Evolutionary conservation across 225 moss, liverwort and hornwort genomes (phyloP).

Genomic region (Marchantia polymorpha): DNA sequence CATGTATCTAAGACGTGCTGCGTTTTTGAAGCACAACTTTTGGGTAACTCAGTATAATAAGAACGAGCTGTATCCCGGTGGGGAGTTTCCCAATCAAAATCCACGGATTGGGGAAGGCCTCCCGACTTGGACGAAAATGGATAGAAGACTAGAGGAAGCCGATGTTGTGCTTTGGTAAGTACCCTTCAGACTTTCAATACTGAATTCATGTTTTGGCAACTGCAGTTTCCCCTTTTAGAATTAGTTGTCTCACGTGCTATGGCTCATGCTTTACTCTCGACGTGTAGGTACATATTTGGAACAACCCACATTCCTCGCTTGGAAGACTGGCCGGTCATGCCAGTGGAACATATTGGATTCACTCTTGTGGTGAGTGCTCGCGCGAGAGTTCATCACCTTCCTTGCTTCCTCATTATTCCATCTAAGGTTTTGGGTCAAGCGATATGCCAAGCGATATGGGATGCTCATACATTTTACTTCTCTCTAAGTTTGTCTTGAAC

Average conservation of each 20-base stretch:
- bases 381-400: not conserved
- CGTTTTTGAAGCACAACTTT: constrained; percentile 82
- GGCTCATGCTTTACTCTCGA: not conserved
- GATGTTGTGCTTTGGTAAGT: constrained; percentile 87
- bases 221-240: not conserved
- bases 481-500: too few relatives aligned
- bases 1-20: constrained; percentile 82
- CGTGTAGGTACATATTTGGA: constrained; percentile 83
- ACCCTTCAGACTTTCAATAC: not conserved
- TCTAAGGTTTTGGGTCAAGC: too few relatives aligned
- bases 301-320: constrained; percentile 92
- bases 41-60: constrained; percentile 91
- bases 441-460: too few relatives aligned
- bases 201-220: too few relatives aligned
- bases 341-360: constrained; percentile 96
- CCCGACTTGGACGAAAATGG: constrained; percentile 85
- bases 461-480: too few relatives aligned
- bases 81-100: constrained; percentile 97
- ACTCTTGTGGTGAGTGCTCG: constrained; percentile 52
- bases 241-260: not conserved
- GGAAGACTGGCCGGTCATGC: constrained; percentile 99
- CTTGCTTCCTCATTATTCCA: too few relatives aligned
- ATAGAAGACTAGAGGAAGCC: constrained; percentile 88
- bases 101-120: constrained; percentile 93
- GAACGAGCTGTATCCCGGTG: constrained; percentile 84